phyloP scores from a whole-genome alignment of 768 basidiomycete genomes.

The Steccherinum ochraceum region DNA sequence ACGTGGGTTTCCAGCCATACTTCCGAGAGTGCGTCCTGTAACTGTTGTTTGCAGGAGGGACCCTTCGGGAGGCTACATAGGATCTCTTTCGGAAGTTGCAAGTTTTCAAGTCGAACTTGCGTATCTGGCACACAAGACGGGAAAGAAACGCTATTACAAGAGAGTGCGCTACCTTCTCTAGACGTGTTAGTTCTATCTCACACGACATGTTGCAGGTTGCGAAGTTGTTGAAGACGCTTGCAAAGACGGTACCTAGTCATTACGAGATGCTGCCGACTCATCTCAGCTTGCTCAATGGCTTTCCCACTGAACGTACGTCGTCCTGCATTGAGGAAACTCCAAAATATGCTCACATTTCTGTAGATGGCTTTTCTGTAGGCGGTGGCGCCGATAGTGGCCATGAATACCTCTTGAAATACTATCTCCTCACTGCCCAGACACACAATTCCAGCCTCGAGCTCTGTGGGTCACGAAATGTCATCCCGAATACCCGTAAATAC shows the following conservation, averaged over 20 bases:
- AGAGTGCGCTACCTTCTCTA: slow-evolving; percentile 35
- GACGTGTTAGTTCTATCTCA: not conserved
- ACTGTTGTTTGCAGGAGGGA: no score
- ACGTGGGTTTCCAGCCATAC: no score
- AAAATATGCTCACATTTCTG: not conserved
- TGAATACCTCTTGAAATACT: slow-evolving; percentile 73
- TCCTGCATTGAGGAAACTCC: slow-evolving; percentile 43
- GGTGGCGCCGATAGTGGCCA: slow-evolving; percentile 68
- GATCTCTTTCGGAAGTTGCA: slow-evolving; percentile 76
- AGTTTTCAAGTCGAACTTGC: slow-evolving; percentile 81
- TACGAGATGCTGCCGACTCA: slow-evolving; percentile 59
- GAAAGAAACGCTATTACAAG: slow-evolving; percentile 55
- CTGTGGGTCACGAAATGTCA: slow-evolving; percentile 39
- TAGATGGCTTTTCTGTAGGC: slow-evolving; percentile 33
- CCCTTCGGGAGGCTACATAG: no score
- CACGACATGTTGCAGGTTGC: slow-evolving; percentile 31
- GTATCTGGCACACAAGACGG: slow-evolving; percentile 75
- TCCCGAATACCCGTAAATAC: not conserved
- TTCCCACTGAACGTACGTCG: slow-evolving; percentile 22
- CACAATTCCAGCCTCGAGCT: slow-evolving; percentile 57
- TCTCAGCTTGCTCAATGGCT: slow-evolving; percentile 47
- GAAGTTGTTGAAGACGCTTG: slow-evolving; percentile 41
- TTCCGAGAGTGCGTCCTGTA: no score
- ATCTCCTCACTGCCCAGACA: slow-evolving; percentile 55
- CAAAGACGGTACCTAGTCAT: slow-evolving; percentile 36